These are phyloP conservation scores for Tardiomyces blankii DNA, from an alignment of 1,139 yeast genomes.

Conservation along the genomic window DNA sequence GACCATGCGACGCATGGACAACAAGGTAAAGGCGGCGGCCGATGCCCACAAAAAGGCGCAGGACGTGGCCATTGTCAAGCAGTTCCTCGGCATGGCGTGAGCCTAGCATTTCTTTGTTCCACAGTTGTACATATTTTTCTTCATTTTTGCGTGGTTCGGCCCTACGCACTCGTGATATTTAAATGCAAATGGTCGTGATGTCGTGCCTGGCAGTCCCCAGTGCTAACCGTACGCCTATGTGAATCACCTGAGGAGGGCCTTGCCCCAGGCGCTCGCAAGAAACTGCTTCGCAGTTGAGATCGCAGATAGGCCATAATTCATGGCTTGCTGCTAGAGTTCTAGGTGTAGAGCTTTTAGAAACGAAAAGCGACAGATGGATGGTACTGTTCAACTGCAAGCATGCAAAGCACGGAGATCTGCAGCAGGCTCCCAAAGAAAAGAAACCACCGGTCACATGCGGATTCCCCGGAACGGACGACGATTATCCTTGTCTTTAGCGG, in stretches of 20 bases:
- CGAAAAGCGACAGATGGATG: too few species aligned
- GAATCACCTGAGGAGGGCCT: too few species aligned
- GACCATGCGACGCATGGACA: constrained; percentile 32
- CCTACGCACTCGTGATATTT: background rate
- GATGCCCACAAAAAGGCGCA: constrained; percentile 8
- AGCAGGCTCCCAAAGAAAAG: too few species aligned
- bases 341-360: too few species aligned
- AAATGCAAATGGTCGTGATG: background rate
- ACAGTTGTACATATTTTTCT: background rate
- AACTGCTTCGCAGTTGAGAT: too few species aligned
- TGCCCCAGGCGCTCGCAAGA: too few species aligned
- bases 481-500: background rate
- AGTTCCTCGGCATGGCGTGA: constrained; percentile 16
- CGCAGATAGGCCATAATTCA: too few species aligned
- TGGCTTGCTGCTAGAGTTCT: too few species aligned
- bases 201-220: background rate
- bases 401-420: too few species aligned
- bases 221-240: background rate
- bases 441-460: background rate
- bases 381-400: too few species aligned
- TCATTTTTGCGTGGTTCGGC: background rate
- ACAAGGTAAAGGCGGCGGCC: constrained; percentile 4
- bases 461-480: background rate
- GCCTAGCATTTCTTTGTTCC: background rate
- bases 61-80: constrained; percentile 15